phyloP scores from a whole-genome alignment of 148 eudicot species.

The Beta vulgaris region DNA sequence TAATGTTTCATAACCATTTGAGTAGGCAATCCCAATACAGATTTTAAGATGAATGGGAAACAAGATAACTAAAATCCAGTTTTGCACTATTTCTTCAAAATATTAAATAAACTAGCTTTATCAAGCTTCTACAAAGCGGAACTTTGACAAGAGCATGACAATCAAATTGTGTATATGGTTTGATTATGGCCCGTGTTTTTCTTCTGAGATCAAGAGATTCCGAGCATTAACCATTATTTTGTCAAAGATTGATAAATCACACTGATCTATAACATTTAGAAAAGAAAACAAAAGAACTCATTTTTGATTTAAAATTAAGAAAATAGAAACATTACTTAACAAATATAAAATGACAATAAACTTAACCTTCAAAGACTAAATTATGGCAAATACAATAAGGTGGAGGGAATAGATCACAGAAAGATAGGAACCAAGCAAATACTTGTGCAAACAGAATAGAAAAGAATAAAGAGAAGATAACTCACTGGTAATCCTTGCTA shows the following conservation, averaged over 20 bases:
- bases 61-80: too few species aligned
- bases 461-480: constrained; percentile 7
- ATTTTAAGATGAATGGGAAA: too few species aligned
- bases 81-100: too few species aligned
- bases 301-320: too few species aligned
- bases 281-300: too few species aligned
- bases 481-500: constrained; percentile 74
- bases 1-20: neutral
- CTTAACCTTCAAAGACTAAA: neutral
- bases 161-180: neutral
- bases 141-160: too few species aligned
- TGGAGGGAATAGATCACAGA: neutral
- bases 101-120: too few species aligned
- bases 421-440: neutral
- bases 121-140: too few species aligned
- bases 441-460: neutral
- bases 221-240: neutral
- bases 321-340: too few species aligned
- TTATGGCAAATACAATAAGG: neutral
- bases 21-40: too few species aligned
- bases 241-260: neutral
- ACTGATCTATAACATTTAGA: too few species aligned
- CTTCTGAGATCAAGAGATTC: neutral
- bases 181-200: neutral
- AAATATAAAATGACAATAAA: too few species aligned